Base-by-base conservation (phyloP, 2,329 filamentous ascomycete genomes). In the Magnaporthales sp. region DNA sequence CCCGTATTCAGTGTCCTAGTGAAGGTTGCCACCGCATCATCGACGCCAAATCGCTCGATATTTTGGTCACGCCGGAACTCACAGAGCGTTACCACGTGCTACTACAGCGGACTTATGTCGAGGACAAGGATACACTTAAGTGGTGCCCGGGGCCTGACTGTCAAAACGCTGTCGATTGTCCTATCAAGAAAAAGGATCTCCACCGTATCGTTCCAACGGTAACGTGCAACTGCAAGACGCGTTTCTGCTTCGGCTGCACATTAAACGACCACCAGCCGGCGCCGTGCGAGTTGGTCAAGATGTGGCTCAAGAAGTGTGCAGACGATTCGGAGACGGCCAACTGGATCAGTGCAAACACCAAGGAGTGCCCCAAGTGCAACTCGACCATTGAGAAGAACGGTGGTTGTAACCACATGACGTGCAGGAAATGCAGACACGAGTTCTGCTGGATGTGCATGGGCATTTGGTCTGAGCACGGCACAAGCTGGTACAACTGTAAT, bases 361-460 rank as follows among this genome's bases (percentile, higher is more conserved):
- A 99, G 76, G 95, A 99, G 77, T 99, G 95, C 70, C 94, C 95
- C 0, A 95, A 91, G 76, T 99, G 95, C 78, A 88, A 92, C 72
- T 98, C 94, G 2, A 99, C 95, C 0, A 99, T 99, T 61, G 95
- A 99, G 79, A 99, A 99, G 86, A 99, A 99, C 71, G 93, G 93
- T 65, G 93, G 93, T 3, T 97, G 93, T 81, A 97, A 97, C 80
- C 93, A 97, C 77, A 97, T 97, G 93, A 97, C 93, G 0, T 97
- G 93, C 76, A 84, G 93, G 67, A 97, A 97, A 77, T 97, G 93
- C 81, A 92, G 93, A 74, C 89, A 97, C 74, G 93, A 97, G 74
- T 97, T 99, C 74, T 99, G 95, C 80, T 99, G 95, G 95, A 98
- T 99, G 91, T 99, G 95, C 75, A 99, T 99, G 95, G 95, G 95